phyloP scores from a whole-genome alignment of 2,329 filamentous ascomycete genomes.

The Coniochaeta prunicola region DNA sequence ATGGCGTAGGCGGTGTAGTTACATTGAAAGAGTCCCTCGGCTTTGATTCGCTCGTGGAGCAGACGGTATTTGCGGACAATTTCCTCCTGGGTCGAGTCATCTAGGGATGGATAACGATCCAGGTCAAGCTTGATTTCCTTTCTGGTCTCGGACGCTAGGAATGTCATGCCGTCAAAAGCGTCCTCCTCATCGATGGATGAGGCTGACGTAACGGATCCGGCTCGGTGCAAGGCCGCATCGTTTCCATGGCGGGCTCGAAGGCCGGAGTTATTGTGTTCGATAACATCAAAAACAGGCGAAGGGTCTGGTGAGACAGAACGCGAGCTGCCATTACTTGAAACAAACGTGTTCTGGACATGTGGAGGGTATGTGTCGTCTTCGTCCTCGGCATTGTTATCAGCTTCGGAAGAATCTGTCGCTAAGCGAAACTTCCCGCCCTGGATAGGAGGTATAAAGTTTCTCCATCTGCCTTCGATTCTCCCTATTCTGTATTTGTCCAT shows the following conservation, averaged over 20 bases:
- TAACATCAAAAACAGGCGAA: constrained; percentile 41
- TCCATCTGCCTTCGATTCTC: constrained; percentile 71
- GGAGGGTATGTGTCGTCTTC: constrained; percentile 7
- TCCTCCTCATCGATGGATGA: constrained; percentile 43
- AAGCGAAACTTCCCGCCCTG: constrained; percentile 59
- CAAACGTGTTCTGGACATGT: constrained; percentile 12
- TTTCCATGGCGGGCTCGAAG: constrained; percentile 22
- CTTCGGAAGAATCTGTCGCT: constrained; percentile 22
- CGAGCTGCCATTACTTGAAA: constrained; percentile 47
- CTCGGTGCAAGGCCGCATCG: constrained; percentile 20
- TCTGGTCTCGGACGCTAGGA: constrained; percentile 66
- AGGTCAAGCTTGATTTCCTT: constrained; percentile 70
- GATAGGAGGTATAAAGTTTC: constrained; percentile 84
- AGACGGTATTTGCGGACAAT: constrained; percentile 79
- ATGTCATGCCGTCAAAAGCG: constrained; percentile 46
- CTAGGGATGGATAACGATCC: constrained; percentile 73
- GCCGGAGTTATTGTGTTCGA: constrained; percentile 13
- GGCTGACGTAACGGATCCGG: constrained; percentile 53
- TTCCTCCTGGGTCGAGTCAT: constrained; percentile 62
- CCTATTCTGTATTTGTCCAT: constrained; percentile 85
- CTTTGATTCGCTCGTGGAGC: constrained; percentile 63
- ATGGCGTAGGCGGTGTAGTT: constrained; percentile 73
- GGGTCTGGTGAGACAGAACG: constrained; percentile 41
- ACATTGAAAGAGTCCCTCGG: constrained; percentile 75
- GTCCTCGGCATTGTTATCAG: constrained; percentile 17